Base-by-base conservation (phyloP, 495 filamentous ascomycete species). In the Penicillium bialowiezense region DNA sequence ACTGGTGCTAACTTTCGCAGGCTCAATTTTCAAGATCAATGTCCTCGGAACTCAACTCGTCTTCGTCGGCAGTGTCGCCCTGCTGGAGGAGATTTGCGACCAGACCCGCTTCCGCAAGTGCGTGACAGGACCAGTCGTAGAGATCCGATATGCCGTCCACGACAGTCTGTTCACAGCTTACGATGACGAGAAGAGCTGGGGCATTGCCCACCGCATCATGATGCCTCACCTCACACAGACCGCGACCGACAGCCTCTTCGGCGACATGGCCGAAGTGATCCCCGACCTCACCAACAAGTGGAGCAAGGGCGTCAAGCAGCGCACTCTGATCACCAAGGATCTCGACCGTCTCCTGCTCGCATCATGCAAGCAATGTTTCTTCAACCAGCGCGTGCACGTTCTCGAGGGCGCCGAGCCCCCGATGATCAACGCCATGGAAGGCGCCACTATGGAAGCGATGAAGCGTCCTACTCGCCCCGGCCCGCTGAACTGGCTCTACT, bases 101-200 rank as follows among this genome's bases (percentile, higher is more conserved):
- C 81, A 89, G 65, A 82, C 67, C 21, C 72, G 83, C 34, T 93
- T 91, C 63, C 61, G 75, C 17, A 92, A 92, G 64, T 72, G 68
- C 51, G 74, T 88, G 6, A 66, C 66, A 5, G 77, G 74, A 1
- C 67, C 82, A 15, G 74, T 90, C 20, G 46, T 71, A 17, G 74
- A 88, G 60, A 75, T 90, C 46, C 67, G 86, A 51, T 70, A 80
- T 50, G 80, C 79, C 15, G 80, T 85, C 2, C 73, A 82, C 48
- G 80, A 87, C 68, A 84, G 86, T 37, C 73, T 91, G n/a, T 92
- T 91, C 68, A 89, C 85, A 0, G 87, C 88, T 0, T 72, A 74
- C 28, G 54, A 73, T 18, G 71, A 75, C 5, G 85, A 90, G 59
- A 64, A 77, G n/a, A 79, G 72, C 45, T 92, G 88, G 88, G 80